Evolutionary conservation across 2,329 filamentous ascomycete genomes (phyloP), one percentile per base, ranked within the genome.

Genomic region (Fusarium verticillioides): DNA sequence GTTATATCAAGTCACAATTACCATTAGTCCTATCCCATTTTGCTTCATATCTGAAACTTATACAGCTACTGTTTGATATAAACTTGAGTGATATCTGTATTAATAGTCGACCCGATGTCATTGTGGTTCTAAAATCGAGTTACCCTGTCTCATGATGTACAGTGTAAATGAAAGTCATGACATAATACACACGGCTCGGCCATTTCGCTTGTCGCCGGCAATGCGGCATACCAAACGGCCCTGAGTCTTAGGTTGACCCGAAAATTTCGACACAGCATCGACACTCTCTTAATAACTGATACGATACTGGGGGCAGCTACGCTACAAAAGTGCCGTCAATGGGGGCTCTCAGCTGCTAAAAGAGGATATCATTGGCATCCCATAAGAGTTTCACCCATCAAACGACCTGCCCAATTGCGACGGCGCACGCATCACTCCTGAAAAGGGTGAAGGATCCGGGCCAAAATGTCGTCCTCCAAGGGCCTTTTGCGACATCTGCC

Each of bases 401-500:
- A 54, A 69, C 66, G 56, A 74, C 74, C 73, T 78, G 73, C 75
- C 76, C 69, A 72, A 77, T 78, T 65, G 69, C 73, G 71, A 78
- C 76, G 54, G 39, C 65, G 57, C 40, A 52, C 65, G 57, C 40
- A 43, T 63, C 53, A 59, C 60, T 54, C 66, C 66, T 69, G 53
- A 75, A 66, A 63, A 57, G 66, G 66, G 65, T 60, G 52, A 63
- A 66, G 69, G 70, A 61, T 63, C 60, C 47, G 46, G 66, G 63
- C 71, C 76, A 69, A 56, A 70, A 78, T 78, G 76, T 70, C 74
- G 65, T 75, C 69, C 63, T 74, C 76, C n/a, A 77, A 61, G 69
- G 70, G 76, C 76, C 74, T 78, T 71, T 76, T 78, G 69, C 76
- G 75, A 74, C 75, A 78, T 75, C 70, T 78, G 69, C 69, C 62